phyloP scores from a whole-genome alignment of 768 basidiomycete genomes.

The Leucocoprinus sp. region DNA sequence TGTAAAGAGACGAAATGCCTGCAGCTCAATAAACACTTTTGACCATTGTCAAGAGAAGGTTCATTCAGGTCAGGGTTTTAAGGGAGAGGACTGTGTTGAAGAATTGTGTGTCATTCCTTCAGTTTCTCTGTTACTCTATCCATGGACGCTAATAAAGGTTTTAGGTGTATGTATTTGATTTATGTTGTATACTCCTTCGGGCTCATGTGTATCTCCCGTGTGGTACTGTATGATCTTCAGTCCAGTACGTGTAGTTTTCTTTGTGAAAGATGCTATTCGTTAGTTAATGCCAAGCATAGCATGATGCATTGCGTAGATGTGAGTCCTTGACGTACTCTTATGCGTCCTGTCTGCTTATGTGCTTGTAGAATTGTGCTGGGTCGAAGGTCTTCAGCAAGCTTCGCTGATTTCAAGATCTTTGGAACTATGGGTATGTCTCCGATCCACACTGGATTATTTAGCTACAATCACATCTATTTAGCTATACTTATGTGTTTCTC shows the following conservation, averaged over 20 bases:
- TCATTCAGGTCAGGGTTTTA: constrained; percentile 70
- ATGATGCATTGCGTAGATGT: constrained; percentile 94
- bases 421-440: no score
- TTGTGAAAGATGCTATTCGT: neutral
- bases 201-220: neutral
- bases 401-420: no score
- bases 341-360: constrained; percentile 32
- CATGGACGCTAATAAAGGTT: constrained; percentile 9
- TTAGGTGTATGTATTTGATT: constrained; percentile 25
- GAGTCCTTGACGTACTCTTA: constrained; percentile 22
- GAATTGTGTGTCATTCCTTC: constrained; percentile 60
- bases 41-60: constrained; percentile 89
- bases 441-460: no score
- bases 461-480: no score
- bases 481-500: no score
- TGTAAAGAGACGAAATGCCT: constrained; percentile 67
- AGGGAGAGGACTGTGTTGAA: constrained; percentile 89
- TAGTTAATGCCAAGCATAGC: constrained; percentile 30
- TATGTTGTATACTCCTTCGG: constrained; percentile 14
- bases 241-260: constrained; percentile 52
- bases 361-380: constrained; percentile 42
- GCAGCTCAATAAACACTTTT: constrained; percentile 70
- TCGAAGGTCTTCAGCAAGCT: constrained; percentile 82
- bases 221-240: constrained; percentile 18
- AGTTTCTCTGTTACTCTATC: constrained; percentile 11